phyloP scores from a whole-genome alignment of 495 filamentous ascomycete species.

The Penicillium bovifimosum region DNA sequence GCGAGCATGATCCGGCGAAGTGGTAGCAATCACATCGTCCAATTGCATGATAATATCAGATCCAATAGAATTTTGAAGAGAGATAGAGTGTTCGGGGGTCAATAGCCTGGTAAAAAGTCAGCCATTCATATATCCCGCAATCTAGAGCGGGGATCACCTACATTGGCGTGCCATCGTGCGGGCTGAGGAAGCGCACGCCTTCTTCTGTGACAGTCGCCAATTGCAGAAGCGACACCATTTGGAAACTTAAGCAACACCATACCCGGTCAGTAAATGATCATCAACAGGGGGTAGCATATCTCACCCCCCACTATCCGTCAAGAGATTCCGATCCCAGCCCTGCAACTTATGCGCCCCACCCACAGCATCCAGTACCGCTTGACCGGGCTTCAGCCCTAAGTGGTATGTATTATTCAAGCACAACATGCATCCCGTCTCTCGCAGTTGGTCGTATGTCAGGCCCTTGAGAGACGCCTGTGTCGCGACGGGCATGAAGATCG shows the following conservation, averaged over 20 bases:
- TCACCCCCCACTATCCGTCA: slow-evolving; percentile 97
- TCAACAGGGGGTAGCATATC: slow-evolving; percentile 19
- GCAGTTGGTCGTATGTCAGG: slow-evolving; percentile 85
- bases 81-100: slow-evolving; percentile 95
- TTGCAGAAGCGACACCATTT: slow-evolving; percentile 97
- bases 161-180: slow-evolving; percentile 95
- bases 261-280: slow-evolving; percentile 10
- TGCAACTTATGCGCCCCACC: slow-evolving; percentile 92
- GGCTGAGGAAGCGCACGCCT: slow-evolving; percentile 88
- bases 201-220: slow-evolving; percentile 92
- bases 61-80: slow-evolving; percentile 93
- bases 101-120: slow-evolving; percentile 55
- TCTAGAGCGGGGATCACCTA: slow-evolving; percentile 21
- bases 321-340: slow-evolving; percentile 89
- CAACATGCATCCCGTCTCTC: slow-evolving; percentile 79
- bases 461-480: slow-evolving; percentile 97
- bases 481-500: slow-evolving; percentile 97
- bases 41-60: slow-evolving; percentile 99
- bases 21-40: slow-evolving; percentile 94
- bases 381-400: slow-evolving; percentile 88
- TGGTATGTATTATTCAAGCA: slow-evolving; percentile 99
- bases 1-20: slow-evolving; percentile 75
- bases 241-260: slow-evolving; percentile 59
- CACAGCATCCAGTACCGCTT: slow-evolving; percentile 75
- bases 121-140: not conserved